A percentile compares a stretch with the other conserved stretches of the same genome.
Evolutionary conservation across 345 rosid species (phyloP).

Genomic region (Atalantia buxifolia): DNA sequence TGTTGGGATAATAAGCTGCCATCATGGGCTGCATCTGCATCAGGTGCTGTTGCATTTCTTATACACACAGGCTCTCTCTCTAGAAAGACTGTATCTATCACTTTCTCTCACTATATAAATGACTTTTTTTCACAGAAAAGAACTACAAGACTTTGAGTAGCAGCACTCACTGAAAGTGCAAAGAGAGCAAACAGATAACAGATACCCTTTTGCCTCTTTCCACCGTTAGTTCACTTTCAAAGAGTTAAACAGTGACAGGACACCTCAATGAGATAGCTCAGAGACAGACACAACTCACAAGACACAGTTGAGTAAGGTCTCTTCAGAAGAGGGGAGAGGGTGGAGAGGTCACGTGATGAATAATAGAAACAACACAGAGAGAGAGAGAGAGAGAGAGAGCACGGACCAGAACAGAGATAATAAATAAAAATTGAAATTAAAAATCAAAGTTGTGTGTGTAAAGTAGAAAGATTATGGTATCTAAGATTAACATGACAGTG

Average conservation of each 20-base stretch:
- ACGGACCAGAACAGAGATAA: conserved; percentile 17
- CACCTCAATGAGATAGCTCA: neutral
- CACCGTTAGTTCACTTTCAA: conserved; percentile 14
- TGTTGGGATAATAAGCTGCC: conserved; percentile 98
- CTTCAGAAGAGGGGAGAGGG: neutral
- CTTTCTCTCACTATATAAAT: conserved; percentile 12
- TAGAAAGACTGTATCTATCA: neutral
- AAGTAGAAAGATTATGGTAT: neutral
- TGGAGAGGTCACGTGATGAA: conserved; percentile 58
- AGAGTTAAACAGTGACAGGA: neutral
- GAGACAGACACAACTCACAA: neutral
- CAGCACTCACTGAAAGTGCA: conserved; percentile 23
- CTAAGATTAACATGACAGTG: conserved; percentile 1
- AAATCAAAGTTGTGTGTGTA: neutral
- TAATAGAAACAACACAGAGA: conserved; percentile 10
- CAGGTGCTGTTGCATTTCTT: conserved; percentile 99
- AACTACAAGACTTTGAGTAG: neutral
- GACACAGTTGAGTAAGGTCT: neutral
- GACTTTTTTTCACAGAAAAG: conserved; percentile 26
- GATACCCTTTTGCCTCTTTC: conserved; percentile 23
- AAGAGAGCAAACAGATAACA: conserved; percentile 10
- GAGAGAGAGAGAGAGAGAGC: conserved; percentile 17
- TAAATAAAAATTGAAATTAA: neutral
- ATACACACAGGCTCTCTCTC: conserved; percentile 24
- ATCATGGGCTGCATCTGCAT: conserved; percentile 99